Percentiles rank a stretch among this genome's conserved stretches.
Evolutionary conservation across 371 early-diverging fungal species (phyloP).

Genomic region (Haplosporangium sp.): DNA sequence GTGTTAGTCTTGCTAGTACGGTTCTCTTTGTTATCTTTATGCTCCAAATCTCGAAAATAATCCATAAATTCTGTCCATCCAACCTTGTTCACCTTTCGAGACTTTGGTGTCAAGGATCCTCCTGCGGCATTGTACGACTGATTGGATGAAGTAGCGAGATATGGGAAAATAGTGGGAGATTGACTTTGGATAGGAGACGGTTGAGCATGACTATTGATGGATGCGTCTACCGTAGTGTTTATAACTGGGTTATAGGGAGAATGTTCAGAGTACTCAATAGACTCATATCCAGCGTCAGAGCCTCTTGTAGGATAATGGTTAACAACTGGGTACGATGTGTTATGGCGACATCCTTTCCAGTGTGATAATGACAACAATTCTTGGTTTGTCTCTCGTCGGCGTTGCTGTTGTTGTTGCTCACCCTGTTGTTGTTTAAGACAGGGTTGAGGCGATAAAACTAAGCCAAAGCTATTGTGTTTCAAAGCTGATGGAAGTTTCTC

Average conservation of each 20-base stretch:
- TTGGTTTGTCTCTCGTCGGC: neutral
- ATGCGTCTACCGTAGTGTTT: neutral
- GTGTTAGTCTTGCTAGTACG: neutral
- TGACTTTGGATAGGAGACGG: neutral
- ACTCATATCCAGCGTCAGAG: neutral
- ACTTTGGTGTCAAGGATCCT: constrained; percentile 3
- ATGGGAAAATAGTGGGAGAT: neutral
- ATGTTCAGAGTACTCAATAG: constrained; percentile 15
- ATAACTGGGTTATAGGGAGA: neutral
- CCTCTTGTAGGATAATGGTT: constrained; percentile 11
- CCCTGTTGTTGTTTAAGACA: neutral
- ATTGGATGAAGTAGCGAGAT: neutral
- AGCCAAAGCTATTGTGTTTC: neutral
- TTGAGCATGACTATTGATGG: neutral
- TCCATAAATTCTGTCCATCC: constrained; percentile 18
- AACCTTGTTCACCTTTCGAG: constrained; percentile 2
- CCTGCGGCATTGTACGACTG: neutral
- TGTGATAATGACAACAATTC: neutral
- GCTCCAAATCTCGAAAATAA: neutral
- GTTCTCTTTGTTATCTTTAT: neutral
- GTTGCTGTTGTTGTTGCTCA: neutral
- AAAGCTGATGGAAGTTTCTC: neutral
- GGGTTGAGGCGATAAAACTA: neutral
- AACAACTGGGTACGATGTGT: constrained; percentile 18
- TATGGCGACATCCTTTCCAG: constrained; percentile 6